Conservation (phyloP, 768 basidiomycete species). For the Serendipita sp. region DNA sequence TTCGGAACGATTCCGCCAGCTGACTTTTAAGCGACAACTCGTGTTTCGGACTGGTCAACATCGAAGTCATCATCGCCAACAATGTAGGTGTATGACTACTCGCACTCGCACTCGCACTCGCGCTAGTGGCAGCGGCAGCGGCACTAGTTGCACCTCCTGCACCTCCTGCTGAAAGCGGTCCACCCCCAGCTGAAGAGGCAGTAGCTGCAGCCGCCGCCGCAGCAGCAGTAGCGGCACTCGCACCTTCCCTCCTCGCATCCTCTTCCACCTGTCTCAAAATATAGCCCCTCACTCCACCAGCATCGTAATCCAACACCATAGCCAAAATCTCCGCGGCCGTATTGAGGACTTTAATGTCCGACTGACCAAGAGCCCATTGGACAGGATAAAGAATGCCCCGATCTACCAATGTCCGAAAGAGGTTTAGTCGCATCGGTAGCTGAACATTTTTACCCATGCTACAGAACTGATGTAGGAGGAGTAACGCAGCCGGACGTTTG, state of each 20-base stretch:
- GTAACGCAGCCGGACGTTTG: conserved; percentile 43
- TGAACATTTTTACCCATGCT: conserved; percentile 96
- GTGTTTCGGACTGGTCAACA: conserved; percentile 55
- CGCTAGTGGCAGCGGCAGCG: too few species aligned
- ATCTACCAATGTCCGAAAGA: conserved; percentile 80
- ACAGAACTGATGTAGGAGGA: conserved; percentile 82
- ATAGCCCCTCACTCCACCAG: conserved; percentile 70
- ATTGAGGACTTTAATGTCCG: conserved; percentile 46
- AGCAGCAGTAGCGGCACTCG: not conserved
- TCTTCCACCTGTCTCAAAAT: conserved; percentile 57
- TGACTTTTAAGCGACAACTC: conserved; percentile 83
- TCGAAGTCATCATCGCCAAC: conserved; percentile 53
- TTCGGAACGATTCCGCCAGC: conserved; percentile 72
- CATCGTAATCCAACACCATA: conserved; percentile 77
- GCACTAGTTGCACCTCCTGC: conserved; percentile 25
- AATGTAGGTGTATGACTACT: conserved; percentile 30
- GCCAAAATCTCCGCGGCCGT: conserved; percentile 77
- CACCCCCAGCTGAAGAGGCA: not conserved
- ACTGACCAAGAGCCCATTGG: conserved; percentile 72
- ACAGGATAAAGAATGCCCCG: conserved; percentile 80
- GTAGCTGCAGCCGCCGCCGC: not conserved
- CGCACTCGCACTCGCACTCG: not conserved
- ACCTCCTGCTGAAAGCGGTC: conserved; percentile 53
- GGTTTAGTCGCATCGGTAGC: conserved; percentile 61
- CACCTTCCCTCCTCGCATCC: conserved; percentile 9